phyloP scores from a whole-genome alignment of 2,329 filamentous ascomycete species.

The Neofusicoccum cordaticola region DNA sequence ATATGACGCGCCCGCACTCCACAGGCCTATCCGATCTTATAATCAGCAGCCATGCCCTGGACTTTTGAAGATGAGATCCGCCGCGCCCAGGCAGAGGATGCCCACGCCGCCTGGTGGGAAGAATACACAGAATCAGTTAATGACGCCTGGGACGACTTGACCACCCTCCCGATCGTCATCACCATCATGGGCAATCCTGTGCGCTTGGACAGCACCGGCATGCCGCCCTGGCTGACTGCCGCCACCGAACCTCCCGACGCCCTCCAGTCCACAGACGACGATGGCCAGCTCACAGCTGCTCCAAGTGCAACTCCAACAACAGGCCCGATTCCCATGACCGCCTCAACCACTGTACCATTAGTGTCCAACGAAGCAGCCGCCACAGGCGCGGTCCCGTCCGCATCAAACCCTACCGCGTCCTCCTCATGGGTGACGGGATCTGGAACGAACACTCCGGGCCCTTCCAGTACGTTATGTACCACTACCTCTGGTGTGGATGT shows the following conservation, averaged over 20 bases:
- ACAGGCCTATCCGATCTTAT: background rate
- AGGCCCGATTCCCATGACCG: background rate
- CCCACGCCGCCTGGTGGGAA: background rate
- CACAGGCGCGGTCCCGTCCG: background rate
- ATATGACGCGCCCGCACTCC: constrained; percentile 2
- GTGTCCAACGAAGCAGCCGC: too few species aligned
- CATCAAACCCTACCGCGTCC: background rate
- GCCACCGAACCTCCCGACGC: background rate
- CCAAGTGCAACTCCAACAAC: background rate
- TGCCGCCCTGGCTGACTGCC: background rate
- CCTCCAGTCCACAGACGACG: background rate
- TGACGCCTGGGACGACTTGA: background rate
- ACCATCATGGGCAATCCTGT: background rate
- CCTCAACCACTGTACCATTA: background rate
- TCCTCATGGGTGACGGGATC: background rate
- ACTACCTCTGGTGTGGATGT: background rate
- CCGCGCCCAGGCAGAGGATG: background rate
- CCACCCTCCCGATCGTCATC: background rate
- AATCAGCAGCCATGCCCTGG: constrained; percentile 5
- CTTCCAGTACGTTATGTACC: background rate
- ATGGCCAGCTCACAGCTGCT: background rate
- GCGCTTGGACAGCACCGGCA: background rate
- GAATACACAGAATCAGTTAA: too few species aligned
- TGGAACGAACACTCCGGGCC: background rate
- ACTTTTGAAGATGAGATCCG: background rate